Conservation (phyloP, 805 yeast genomes). For the Cyberlindnera suaveolens region DNA sequence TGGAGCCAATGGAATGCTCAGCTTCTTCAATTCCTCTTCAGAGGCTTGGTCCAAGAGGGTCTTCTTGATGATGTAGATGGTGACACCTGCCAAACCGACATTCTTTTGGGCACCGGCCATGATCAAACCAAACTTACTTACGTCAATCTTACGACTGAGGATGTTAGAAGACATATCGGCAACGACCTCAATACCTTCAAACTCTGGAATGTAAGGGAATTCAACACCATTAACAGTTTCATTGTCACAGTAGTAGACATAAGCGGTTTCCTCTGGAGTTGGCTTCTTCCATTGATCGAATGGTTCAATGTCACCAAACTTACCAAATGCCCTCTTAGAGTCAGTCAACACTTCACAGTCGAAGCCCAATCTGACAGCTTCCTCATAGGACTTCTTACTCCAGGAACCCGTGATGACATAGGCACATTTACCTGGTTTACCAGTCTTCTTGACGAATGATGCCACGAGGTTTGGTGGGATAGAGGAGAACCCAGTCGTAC, state of each 20-base stretch:
- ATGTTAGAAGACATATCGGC: conserved; percentile 95
- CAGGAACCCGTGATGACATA: conserved; percentile 91
- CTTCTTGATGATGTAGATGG: conserved; percentile 86
- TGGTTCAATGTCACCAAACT: conserved; percentile 63
- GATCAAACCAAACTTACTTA: conserved; percentile 78
- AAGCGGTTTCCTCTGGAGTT: conserved; percentile 64
- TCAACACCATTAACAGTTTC: conserved; percentile 97
- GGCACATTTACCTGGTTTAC: conserved; percentile 73
- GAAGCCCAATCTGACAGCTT: conserved; percentile 77
- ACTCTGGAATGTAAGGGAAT: conserved; percentile 43
- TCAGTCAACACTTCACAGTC: conserved; percentile 66
- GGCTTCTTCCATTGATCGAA: conserved; percentile 55
- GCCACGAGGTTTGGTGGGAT: conserved; percentile 79
- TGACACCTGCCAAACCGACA: conserved; percentile 93
- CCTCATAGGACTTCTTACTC: conserved; percentile 86
- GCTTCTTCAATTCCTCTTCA: conserved; percentile 50
- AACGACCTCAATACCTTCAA: conserved; percentile 71
- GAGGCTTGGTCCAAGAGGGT: conserved; percentile 61
- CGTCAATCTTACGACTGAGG: conserved; percentile 73
- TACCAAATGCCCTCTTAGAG: conserved; percentile 48
- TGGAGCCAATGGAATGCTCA: conserved; percentile 76
- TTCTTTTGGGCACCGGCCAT: conserved; percentile 99
- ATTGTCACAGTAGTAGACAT: conserved; percentile 88
- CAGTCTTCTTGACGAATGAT: conserved; percentile 61
- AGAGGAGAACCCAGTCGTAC: conserved; percentile 92